Base-by-base conservation (phyloP, 2,329 filamentous ascomycete genomes). In the Ophiostoma perfectum region DNA sequence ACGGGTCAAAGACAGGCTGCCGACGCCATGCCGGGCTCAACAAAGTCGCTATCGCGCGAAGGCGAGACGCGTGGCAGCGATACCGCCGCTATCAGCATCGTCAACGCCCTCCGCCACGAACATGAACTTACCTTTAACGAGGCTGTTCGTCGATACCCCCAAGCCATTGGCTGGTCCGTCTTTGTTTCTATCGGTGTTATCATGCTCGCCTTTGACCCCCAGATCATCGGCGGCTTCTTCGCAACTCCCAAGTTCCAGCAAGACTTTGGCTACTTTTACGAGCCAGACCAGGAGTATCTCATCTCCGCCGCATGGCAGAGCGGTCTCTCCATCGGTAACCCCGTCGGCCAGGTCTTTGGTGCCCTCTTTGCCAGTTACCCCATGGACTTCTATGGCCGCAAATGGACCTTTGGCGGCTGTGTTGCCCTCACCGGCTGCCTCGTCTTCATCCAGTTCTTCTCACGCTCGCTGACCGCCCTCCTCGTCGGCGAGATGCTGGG, bases 361-460 rank as follows among this genome's bases (percentile, higher is more conserved):
- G 84, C 84, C 11, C 77, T 87, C 14, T 76, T 79, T 18, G 81
- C 80, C 8, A 80, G 79, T 1, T 82, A 82, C 65, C 81, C 80
- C 0, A 79, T 83, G 76, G 80, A 83, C 67, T 66, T 73, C 47
- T 81, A 79, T 65, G 82, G 82, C 12, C 78, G 81, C 42, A 81
- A 79, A 70, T 74, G 74, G 73, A 83, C 81, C 0, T 80, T 83
- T 55, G 80, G 77, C 68, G 74, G 74, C 4, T 83, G 81, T 70
- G 78, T 82, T 38, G 68, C 75, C 9, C 74, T 82, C 70, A 84
- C 83, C 2, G 69, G 81, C 12, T 80, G 77, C 1, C 82, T 87
- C 55, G 81, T 88, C 69, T 88, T 88, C 74, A 82, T 88, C 68
- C 85, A 88, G 71, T 88, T 88, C 78, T 88, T 88, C 72, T 84